phyloP scores from a whole-genome alignment of 1,284 basidiomycete genomes.

The Cutaneotrichosporon dermatis region DNA sequence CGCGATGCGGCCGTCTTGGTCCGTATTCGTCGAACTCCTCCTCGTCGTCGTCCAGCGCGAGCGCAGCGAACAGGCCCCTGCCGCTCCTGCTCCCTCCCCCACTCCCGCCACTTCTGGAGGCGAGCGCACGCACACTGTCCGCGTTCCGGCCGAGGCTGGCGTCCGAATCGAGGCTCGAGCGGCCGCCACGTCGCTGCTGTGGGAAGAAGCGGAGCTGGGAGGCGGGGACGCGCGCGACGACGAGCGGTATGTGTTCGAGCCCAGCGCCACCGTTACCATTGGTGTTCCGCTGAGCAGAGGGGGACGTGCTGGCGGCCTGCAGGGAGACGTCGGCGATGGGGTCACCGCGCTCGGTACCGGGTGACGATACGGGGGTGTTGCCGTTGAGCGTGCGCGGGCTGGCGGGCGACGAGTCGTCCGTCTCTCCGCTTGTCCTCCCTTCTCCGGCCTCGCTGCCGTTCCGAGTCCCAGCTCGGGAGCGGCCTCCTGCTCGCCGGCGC shows the following conservation, averaged over 20 bases:
- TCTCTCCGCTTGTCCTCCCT: not conserved
- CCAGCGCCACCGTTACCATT: not conserved
- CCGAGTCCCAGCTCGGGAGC: too few species aligned
- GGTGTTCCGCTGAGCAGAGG: too few species aligned
- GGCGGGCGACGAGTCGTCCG: not conserved
- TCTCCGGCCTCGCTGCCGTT: too few species aligned
- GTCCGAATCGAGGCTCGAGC: conserved; percentile 22
- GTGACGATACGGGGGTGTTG: not conserved
- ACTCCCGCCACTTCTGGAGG: too few species aligned
- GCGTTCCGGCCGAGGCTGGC: not conserved
- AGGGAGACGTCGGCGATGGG: too few species aligned
- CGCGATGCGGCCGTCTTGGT: not conserved
- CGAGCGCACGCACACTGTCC: conserved; percentile 3
- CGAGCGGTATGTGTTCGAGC: not conserved
- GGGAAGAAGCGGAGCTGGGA: conserved; percentile 49
- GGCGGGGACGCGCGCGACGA: conserved; percentile 40
- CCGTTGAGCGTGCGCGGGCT: not conserved
- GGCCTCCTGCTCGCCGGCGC: conserved; percentile 2
- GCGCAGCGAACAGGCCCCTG: conserved; percentile 1
- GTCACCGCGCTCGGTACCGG: not conserved
- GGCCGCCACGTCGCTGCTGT: conserved; percentile 3
- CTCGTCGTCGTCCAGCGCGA: not conserved
- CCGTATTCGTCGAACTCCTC: not conserved
- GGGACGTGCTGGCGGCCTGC: too few species aligned
- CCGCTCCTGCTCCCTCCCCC: too few species aligned